phyloP scores from a whole-genome alignment of 164 flowering plant genomes.

The Taxillus chinensis region DNA sequence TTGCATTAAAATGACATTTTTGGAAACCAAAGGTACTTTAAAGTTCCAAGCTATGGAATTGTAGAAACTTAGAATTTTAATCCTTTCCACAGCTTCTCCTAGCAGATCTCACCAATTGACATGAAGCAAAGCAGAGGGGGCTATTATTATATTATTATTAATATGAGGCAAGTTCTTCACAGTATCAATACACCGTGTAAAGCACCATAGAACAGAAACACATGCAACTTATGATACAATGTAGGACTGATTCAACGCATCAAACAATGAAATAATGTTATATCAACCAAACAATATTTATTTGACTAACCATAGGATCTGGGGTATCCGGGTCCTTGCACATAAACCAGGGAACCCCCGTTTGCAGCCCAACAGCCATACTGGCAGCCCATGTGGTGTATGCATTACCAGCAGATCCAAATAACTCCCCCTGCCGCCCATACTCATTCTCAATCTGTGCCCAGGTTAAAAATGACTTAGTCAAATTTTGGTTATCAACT shows the following conservation, averaged over 20 bases:
- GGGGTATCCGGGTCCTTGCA: slow-evolving; percentile 82
- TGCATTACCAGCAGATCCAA: slow-evolving; percentile 47
- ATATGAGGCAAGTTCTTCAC: too few species aligned
- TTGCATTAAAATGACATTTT: not conserved
- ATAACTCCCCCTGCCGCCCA: slow-evolving; percentile 40
- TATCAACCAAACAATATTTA: slow-evolving; percentile 2
- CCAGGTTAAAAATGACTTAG: not conserved
- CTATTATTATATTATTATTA: too few species aligned
- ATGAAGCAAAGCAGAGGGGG: too few species aligned
- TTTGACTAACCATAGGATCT: slow-evolving; percentile 53
- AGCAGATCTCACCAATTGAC: too few species aligned
- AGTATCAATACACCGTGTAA: too few species aligned
- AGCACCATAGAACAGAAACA: too few species aligned
- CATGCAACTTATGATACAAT: too few species aligned
- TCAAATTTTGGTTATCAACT: not conserved
- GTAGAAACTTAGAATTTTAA: too few species aligned
- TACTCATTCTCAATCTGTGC: slow-evolving; percentile 77
- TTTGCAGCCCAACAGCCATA: slow-evolving; percentile 53
- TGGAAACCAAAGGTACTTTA: too few species aligned
- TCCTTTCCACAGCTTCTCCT: too few species aligned
- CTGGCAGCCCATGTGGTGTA: slow-evolving; percentile 75
- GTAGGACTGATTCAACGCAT: too few species aligned
- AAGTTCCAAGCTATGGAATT: too few species aligned
- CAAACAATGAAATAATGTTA: slow-evolving; percentile 3
- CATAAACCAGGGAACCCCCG: slow-evolving; percentile 91